Evolutionary conservation across 108 stramenopile species (phyloP).

Genomic region (Nannochloropsis salina): DNA sequence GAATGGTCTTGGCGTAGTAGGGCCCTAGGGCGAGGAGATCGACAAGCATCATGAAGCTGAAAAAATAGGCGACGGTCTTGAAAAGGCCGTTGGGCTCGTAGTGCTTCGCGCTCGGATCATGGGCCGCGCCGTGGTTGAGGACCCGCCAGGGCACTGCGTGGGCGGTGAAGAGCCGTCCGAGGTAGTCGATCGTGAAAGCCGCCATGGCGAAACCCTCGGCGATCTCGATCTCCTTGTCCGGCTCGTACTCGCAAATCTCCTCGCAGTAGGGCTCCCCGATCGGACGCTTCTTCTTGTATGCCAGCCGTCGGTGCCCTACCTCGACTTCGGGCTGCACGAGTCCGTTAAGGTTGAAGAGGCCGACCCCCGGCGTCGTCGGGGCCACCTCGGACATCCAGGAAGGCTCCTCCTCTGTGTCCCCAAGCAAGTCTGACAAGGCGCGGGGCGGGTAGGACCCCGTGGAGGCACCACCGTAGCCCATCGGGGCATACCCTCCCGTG

Average conservation of each 20-base stretch:
- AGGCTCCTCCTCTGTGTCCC: neutral
- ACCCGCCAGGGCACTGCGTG: slow-evolving; percentile 5
- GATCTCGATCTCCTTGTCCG: slow-evolving; percentile 20
- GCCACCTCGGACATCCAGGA: neutral
- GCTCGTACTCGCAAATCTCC: slow-evolving; percentile 8
- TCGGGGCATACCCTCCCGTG: no score
- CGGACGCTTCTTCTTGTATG: neutral
- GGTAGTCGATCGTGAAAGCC: neutral
- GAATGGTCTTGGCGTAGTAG: neutral
- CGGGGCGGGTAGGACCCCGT: no score
- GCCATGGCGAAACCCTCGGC: neutral
- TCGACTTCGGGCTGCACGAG: neutral
- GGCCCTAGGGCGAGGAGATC: neutral
- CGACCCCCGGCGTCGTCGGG: neutral
- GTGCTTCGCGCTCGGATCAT: neutral
- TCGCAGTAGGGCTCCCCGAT: neutral
- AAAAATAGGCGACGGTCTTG: neutral
- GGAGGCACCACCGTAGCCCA: no score
- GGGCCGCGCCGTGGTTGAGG: neutral
- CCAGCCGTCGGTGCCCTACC: neutral
- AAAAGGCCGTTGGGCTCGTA: neutral
- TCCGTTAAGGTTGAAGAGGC: neutral
- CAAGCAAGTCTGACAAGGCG: no score
- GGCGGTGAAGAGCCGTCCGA: neutral
- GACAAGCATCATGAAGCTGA: neutral